Evolutionary conservation across 164 flowering plant species (phyloP), one percentile per base, ranked within the genome.

Genomic region (Nymphaea colorata): DNA sequence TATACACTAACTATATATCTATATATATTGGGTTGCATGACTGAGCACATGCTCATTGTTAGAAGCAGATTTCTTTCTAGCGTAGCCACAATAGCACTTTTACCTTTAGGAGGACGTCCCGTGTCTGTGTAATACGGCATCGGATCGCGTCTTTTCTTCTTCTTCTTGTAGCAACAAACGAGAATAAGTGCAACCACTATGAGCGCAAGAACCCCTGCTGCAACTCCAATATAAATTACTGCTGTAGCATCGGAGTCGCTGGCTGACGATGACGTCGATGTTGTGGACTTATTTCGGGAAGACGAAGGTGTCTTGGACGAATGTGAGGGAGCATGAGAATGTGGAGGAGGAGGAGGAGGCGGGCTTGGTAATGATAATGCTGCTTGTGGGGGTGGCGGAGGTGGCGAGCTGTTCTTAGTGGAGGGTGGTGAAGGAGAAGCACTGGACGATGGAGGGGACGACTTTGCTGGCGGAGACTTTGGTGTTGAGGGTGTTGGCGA

Each of bases 151-250:
- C 53, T 57, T 64, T 71, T 77, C 67, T 67, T 76, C 76, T 75
- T 86, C 79, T 78, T 87, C 14, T 5, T 2, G 45, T 81, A 79
- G 17, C 59, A 18, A 17, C 66, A 51, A 16, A 76, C 42, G 15
- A 74, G 8, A 8, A 74, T 6, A 43, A 83, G 44, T 74, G 81
- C 4, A 14, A 76, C 4, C 41, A 83, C 2, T 3, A 83, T n/a
- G 7, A 85, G 3, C 4, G 80, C 0, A 41, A 64, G 79, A 2
- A 67, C 73, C 5, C 78, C 89, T 2, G 74, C 80, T 0, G 78
- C 41, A 5, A 74, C 72, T 66, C 84, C 89, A 2, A 71, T 61
- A 5, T 77, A 66, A 3, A 79, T 12, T 3, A 76, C 68, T 53
- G 61, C 12, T 41, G 73, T 62, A 5, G 57, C 61, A 64, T 43